These are phyloP conservation scores for Cadophora gregata DNA, from an alignment of 2,329 filamentous ascomycete species.

Conservation along the genomic window DNA sequence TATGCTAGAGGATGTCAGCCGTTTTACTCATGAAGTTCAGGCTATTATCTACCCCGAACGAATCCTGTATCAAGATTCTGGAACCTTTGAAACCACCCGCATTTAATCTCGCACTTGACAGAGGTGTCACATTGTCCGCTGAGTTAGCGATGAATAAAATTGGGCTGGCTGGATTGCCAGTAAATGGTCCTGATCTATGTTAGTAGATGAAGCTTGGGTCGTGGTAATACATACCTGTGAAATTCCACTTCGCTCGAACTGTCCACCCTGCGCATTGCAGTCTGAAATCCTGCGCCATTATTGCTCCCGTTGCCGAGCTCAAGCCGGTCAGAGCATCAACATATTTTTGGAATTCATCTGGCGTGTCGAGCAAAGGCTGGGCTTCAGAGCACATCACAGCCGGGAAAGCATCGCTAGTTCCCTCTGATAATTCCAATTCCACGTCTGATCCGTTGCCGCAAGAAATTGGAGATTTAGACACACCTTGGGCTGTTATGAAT, in stretches of 20 bases:
- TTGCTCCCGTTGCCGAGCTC: not conserved
- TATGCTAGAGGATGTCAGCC: conserved; percentile 47
- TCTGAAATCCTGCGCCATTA: conserved; percentile 3
- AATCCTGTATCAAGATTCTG: conserved; percentile 54
- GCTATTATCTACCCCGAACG: conserved; percentile 48
- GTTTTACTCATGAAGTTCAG: not conserved
- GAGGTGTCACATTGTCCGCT: conserved; percentile 44
- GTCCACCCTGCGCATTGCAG: conserved; percentile 41
- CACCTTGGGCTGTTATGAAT: conserved; percentile 1
- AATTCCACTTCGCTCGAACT: conserved; percentile 39
- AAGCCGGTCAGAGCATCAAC: not conserved
- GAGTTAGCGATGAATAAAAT: conserved; percentile 45
- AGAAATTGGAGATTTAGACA: conserved; percentile 2
- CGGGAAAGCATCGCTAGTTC: not conserved
- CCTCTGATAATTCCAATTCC: not conserved
- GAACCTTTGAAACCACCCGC: conserved; percentile 51
- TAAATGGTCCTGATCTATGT: conserved; percentile 37
- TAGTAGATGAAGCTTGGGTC: not conserved
- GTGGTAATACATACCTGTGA: conserved; percentile 16
- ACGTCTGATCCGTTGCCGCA: not conserved
- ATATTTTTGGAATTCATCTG: conserved; percentile 14
- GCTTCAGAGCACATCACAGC: conserved; percentile 17
- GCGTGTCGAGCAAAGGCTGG: not conserved
- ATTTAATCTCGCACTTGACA: conserved; percentile 43
- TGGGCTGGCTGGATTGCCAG: conserved; percentile 42